phyloP scores from a whole-genome alignment of 2,329 filamentous ascomycete species.

The Cyclaneusma minus region DNA sequence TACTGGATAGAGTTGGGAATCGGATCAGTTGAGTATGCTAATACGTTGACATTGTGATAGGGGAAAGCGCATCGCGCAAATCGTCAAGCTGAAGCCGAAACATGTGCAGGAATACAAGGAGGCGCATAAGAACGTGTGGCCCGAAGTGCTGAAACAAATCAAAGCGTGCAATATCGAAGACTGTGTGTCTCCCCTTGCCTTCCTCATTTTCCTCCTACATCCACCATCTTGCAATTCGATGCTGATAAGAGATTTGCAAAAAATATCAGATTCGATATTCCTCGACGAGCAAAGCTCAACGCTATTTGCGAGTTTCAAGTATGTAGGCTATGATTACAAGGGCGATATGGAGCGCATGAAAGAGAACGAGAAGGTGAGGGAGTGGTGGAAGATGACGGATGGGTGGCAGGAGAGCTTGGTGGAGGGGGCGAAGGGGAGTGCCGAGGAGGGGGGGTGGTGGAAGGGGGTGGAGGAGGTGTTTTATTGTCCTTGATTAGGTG shows the following conservation, averaged over 20 bases:
- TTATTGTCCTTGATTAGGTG: too few species aligned
- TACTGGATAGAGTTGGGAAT: too few species aligned
- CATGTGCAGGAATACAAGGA: conserved; percentile 55
- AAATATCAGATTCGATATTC: conserved; percentile 50
- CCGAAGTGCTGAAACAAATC: conserved; percentile 62
- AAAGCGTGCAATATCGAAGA: conserved; percentile 60
- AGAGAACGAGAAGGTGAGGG: conserved; percentile 53
- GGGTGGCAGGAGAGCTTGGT: conserved; percentile 53
- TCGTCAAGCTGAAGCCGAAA: conserved; percentile 55
- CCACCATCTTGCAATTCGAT: not conserved
- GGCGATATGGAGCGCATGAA: conserved; percentile 66
- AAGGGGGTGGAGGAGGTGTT: conserved; percentile 55
- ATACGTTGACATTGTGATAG: too few species aligned
- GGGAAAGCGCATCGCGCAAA: conserved; percentile 56
- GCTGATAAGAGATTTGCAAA: conserved; percentile 1
- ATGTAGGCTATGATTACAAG: conserved; percentile 56
- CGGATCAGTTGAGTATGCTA: too few species aligned
- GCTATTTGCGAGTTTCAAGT: conserved; percentile 65
- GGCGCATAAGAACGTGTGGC: conserved; percentile 61
- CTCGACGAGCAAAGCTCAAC: conserved; percentile 46
- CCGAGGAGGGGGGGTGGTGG: conserved; percentile 52
- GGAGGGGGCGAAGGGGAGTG: conserved; percentile 40
- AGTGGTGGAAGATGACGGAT: conserved; percentile 76
- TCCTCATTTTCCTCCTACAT: conserved; percentile 1
- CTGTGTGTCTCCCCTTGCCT: conserved; percentile 29